phyloP scores from a whole-genome alignment of 1,139 yeast species.

The Eremothecium coryli region DNA sequence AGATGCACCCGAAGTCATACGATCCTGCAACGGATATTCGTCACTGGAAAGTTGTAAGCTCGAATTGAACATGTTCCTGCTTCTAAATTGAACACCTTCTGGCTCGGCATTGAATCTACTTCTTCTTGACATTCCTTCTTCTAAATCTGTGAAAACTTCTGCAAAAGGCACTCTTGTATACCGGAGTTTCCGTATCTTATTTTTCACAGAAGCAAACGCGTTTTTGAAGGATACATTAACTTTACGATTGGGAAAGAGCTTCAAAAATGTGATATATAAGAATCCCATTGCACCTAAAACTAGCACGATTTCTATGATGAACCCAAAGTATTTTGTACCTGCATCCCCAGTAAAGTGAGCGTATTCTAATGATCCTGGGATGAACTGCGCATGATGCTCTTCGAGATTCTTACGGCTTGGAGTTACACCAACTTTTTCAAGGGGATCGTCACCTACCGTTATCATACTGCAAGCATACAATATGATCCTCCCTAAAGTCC shows the following conservation, averaged over 20 bases:
- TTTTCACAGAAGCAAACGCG: slow-evolving; percentile 7
- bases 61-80: slow-evolving; percentile 25
- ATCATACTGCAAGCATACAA: slow-evolving; percentile 51
- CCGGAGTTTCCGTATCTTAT: slow-evolving; percentile 8
- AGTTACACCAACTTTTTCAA: slow-evolving; percentile 36
- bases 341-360: neutral
- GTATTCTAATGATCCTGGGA: no score
- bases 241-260: slow-evolving; percentile 4
- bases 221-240: slow-evolving; percentile 3
- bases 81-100: slow-evolving; percentile 18
- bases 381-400: slow-evolving; percentile 32
- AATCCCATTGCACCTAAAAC: neutral
- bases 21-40: slow-evolving; percentile 6
- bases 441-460: slow-evolving; percentile 23
- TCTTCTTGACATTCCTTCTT: slow-evolving; percentile 16
- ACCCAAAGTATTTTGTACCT: neutral
- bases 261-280: slow-evolving; percentile 2
- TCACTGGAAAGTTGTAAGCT: slow-evolving; percentile 6
- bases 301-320: neutral
- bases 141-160: slow-evolving; percentile 17
- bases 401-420: slow-evolving; percentile 41
- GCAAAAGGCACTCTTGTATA: slow-evolving; percentile 8
- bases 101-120: slow-evolving; percentile 10
- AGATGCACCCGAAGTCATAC: slow-evolving; percentile 3
- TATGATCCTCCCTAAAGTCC: slow-evolving; percentile 58